Evolutionary conservation across 768 basidiomycete species (phyloP).

Genomic region (Xerocomus spinulosus): DNA sequence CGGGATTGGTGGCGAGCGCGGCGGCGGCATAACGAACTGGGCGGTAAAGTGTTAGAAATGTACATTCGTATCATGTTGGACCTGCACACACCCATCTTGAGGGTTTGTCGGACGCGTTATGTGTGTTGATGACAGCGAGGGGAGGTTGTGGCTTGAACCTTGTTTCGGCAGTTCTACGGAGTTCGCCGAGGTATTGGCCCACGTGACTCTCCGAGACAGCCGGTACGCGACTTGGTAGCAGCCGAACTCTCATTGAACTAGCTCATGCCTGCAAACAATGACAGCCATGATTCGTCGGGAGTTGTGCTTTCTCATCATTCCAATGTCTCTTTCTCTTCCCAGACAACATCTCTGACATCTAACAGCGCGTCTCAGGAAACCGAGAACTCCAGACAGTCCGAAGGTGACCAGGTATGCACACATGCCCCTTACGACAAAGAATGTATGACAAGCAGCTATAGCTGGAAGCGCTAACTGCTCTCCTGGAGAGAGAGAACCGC

Average conservation of each 20-base stretch:
- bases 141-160: conserved; percentile 33
- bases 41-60: conserved; percentile 15
- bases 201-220: conserved; percentile 3
- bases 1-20: conserved; percentile 83
- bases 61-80: conserved; percentile 11
- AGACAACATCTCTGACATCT: conserved; percentile 26
- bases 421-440: neutral
- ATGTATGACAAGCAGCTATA: conserved; percentile 26
- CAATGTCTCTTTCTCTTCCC: conserved; percentile 29
- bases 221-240: neutral
- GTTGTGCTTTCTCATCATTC: conserved; percentile 17
- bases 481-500: conserved; percentile 69
- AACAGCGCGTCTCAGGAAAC: conserved; percentile 22
- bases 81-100: conserved; percentile 58
- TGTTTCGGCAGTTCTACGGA: conserved; percentile 29
- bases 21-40: conserved; percentile 93
- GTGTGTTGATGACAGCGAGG: conserved; percentile 39
- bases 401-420: conserved; percentile 31
- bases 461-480: conserved; percentile 64
- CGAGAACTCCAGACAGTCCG: conserved; percentile 17
- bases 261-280: conserved; percentile 29
- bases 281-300: conserved; percentile 23
- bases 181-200: conserved; percentile 9
- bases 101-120: conserved; percentile 37
- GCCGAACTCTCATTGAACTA: neutral